Evolutionary conservation across 345 rosid genomes (phyloP), one percentile per base, ranked within the genome.

Genomic region (Draba incana): DNA sequence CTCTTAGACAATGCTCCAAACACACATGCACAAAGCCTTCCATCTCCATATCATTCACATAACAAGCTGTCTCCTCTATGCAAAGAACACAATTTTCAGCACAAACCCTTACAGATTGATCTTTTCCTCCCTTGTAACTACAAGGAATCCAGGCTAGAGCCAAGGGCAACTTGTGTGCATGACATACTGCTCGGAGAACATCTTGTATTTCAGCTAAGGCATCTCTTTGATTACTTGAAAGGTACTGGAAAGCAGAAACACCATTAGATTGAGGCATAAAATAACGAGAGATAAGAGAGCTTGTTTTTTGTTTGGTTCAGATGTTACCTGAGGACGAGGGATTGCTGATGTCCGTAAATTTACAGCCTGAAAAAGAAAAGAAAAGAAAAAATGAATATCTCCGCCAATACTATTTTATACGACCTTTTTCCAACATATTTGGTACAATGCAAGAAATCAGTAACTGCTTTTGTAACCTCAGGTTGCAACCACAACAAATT

Each of bases 81-180:
- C 92, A 89, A 43, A 94, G 69, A 37, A 91, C 76, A 27, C 74
- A 71, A 74, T 81, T 85, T 51, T 81, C 90, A 53, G 61, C 82
- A 58, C 71, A 73, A 20, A 80, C 64, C 82, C 71, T 83, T 62
- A 69, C n/a, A 33, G 56, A 49, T 63, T 83, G 89, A 64, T 85
- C 80, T 2, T 62, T 71, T 47, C 64, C 58, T 58, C 67, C 81
- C 54, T 77, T 87, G 4, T 58, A 80, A 72, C 71, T 59, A 77
- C 92, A 87, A 13, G 97, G 97, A 64, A 94, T 86, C 97, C 96
- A 94, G 15, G 88, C 86, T 54, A 89, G 71, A 79, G 96, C 97
- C 70, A 94, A 69, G 0, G 97, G 97, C 69, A 94, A 76, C 42
- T 77, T 82, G 81, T 94, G 99, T 12, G 92, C 96, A 65, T 94